Conservation (phyloP, 495 filamentous ascomycete species). For the Podospora fimiseda region DNA sequence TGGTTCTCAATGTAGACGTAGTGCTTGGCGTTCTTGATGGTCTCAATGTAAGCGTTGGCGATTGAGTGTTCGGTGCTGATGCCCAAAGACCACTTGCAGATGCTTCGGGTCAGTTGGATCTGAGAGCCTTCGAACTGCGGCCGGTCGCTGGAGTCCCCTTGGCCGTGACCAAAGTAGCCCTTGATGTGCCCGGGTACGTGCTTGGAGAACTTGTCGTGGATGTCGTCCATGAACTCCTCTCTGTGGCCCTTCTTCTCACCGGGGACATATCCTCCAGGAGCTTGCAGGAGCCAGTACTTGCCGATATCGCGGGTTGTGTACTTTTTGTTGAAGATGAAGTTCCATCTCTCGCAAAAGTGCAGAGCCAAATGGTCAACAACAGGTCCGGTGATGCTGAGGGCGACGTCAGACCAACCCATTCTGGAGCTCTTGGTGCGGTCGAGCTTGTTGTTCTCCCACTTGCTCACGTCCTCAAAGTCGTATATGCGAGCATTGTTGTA, state of each 20-base stretch:
- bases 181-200: slow-evolving; percentile 23
- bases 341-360: slow-evolving; percentile 85
- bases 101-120: slow-evolving; percentile 45
- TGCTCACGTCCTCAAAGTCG: slow-evolving; percentile 78
- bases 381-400: slow-evolving; percentile 72
- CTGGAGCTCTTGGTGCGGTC: slow-evolving; percentile 70
- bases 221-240: slow-evolving; percentile 34
- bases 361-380: slow-evolving; percentile 68
- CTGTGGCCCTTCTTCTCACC: slow-evolving; percentile 12
- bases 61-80: slow-evolving; percentile 75
- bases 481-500: slow-evolving; percentile 87
- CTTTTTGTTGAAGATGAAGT: slow-evolving; percentile 83
- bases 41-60: slow-evolving; percentile 76
- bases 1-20: slow-evolving; percentile 94
- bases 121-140: too few relatives aligned
- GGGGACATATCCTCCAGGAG: slow-evolving; percentile 10
- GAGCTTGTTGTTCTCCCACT: slow-evolving; percentile 84
- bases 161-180: slow-evolving; percentile 24
- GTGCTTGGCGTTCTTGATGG: slow-evolving; percentile 73
- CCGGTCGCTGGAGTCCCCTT: too few relatives aligned
- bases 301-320: slow-evolving; percentile 60
- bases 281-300: slow-evolving; percentile 53
- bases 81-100: slow-evolving; percentile 67
- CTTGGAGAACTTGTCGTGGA: slow-evolving; percentile 41
- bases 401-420: slow-evolving; percentile 94